phyloP scores from a whole-genome alignment of 2,329 filamentous ascomycete genomes.

The Elsinoe fawcettii region DNA sequence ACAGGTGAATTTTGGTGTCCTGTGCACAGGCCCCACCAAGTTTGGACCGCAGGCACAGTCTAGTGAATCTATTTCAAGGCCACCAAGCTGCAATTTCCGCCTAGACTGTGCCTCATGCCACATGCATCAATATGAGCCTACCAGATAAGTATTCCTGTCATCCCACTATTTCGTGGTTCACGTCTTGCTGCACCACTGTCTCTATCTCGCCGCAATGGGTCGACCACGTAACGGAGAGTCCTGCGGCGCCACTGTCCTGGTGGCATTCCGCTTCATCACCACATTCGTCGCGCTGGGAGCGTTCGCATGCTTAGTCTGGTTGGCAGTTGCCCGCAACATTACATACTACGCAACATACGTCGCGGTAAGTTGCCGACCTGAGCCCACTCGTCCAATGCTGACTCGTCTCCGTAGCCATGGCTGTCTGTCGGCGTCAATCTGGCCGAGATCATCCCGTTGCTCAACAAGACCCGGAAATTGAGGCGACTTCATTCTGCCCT shows the following conservation, averaged over 20 bases:
- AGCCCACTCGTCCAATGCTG: background rate
- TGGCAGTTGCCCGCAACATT: background rate
- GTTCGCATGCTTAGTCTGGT: background rate
- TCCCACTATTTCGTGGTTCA: background rate
- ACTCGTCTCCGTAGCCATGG: background rate
- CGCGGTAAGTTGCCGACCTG: background rate
- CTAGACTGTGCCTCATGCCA: background rate
- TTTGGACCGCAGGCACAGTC: background rate
- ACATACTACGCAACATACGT: constrained; percentile 1
- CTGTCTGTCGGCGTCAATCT: background rate
- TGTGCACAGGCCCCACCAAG: too few species aligned
- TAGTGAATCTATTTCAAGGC: background rate
- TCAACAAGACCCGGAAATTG: background rate
- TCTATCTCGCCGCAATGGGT: background rate
- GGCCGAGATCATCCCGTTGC: background rate
- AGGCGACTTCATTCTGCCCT: background rate
- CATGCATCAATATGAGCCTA: background rate
- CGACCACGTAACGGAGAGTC: background rate
- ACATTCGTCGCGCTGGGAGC: background rate
- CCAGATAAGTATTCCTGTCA: background rate
- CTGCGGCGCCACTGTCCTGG: background rate
- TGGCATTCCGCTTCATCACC: background rate
- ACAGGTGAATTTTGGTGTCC: too few species aligned
- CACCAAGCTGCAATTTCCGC: background rate
- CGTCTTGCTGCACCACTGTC: background rate